phyloP scores from a whole-genome alignment of 768 basidiomycete genomes.

The Tephrocybe sp. region DNA sequence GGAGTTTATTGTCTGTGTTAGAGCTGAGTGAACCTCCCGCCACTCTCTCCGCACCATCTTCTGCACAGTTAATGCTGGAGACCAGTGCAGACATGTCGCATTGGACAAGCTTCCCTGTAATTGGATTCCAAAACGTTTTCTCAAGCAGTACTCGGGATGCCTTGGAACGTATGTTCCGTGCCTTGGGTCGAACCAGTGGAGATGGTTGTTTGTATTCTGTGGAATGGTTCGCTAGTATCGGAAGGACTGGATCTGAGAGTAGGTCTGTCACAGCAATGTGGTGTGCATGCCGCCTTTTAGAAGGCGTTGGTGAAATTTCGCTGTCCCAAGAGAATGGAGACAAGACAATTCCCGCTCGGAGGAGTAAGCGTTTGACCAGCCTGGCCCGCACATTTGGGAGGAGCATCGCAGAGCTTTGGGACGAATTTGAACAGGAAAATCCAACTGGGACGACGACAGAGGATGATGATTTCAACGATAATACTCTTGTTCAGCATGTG shows the following conservation, averaged over 20 bases:
- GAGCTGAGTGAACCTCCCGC: slow-evolving; percentile 64
- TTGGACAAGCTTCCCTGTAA: slow-evolving; percentile 54
- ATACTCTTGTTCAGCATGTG: slow-evolving; percentile 55
- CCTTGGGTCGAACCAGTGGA: slow-evolving; percentile 68
- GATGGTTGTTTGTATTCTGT: slow-evolving; percentile 73
- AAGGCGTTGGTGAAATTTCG: slow-evolving; percentile 60
- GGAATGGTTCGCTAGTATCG: slow-evolving; percentile 76
- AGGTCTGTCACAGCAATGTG: slow-evolving; percentile 75
- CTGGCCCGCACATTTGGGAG: slow-evolving; percentile 62
- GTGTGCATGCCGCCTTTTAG: slow-evolving; percentile 77
- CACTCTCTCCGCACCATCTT: slow-evolving; percentile 44
- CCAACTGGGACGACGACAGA: slow-evolving; percentile 13
- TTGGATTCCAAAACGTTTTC: slow-evolving; percentile 54
- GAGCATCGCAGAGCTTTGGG: slow-evolving; percentile 73
- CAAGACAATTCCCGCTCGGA: slow-evolving; percentile 25
- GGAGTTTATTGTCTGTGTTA: slow-evolving; percentile 79
- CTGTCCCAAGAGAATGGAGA: slow-evolving; percentile 32
- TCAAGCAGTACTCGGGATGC: slow-evolving; percentile 51
- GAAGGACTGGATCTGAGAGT: slow-evolving; percentile 40
- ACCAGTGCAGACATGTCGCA: slow-evolving; percentile 36
- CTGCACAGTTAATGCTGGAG: slow-evolving; percentile 60
- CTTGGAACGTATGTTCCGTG: slow-evolving; percentile 71
- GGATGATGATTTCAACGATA: slow-evolving; percentile 30
- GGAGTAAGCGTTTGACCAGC: slow-evolving; percentile 60
- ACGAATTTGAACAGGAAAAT: slow-evolving; percentile 31